Evolutionary conservation across 345 rosid genomes (phyloP).

Genomic region (Adansonia digitata): DNA sequence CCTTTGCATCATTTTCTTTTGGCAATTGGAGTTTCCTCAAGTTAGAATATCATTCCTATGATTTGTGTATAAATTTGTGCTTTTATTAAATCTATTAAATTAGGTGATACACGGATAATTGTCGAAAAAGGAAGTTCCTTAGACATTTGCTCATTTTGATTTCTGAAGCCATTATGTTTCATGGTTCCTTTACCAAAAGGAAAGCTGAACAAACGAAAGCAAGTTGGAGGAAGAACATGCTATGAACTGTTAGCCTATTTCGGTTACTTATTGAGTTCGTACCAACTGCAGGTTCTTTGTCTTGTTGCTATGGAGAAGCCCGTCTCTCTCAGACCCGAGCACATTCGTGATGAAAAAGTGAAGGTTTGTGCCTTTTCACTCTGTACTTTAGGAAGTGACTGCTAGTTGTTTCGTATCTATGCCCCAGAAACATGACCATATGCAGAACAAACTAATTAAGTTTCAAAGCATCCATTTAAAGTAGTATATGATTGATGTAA

Average conservation of each 20-base stretch:
- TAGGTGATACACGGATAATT: background rate
- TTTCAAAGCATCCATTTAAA: background rate
- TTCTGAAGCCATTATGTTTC: background rate
- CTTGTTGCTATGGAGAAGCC: conserved; percentile 99
- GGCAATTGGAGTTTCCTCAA: background rate
- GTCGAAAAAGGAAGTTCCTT: background rate
- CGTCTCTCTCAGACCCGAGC: conserved; percentile 84
- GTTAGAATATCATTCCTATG: background rate
- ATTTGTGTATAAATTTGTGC: background rate
- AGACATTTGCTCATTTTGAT: background rate
- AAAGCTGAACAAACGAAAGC: background rate
- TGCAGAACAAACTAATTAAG: background rate
- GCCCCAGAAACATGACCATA: background rate
- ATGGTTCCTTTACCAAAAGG: background rate
- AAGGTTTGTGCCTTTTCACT: conserved; percentile 46
- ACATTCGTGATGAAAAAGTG: conserved; percentile 96
- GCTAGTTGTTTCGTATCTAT: conserved; percentile 11
- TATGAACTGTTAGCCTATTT: background rate
- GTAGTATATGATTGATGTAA: background rate
- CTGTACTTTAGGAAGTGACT: background rate
- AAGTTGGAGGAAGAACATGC: background rate
- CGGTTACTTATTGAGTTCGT: conserved; percentile 4
- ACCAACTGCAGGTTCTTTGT: conserved; percentile 66
- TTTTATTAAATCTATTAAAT: background rate
- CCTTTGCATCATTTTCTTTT: background rate